These are phyloP conservation scores for Coemansia sp. DNA, from an alignment of 192 early-diverging fungal species.

Conservation along the genomic window DNA sequence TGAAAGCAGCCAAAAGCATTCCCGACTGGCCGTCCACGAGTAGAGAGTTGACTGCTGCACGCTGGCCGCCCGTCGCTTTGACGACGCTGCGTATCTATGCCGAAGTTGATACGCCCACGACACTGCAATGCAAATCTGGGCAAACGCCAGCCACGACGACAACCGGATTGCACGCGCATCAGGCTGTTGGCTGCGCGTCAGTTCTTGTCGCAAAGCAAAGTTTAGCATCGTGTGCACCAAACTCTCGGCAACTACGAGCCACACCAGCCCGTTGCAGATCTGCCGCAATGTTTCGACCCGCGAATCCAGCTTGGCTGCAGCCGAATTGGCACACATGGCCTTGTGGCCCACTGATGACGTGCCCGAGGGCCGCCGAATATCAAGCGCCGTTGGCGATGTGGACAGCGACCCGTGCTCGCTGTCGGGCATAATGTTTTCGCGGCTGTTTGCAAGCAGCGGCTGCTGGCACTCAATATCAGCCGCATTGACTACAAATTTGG, in stretches of 20 bases:
- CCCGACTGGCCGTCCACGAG: constrained; percentile 25
- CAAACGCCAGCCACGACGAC: constrained; percentile 31
- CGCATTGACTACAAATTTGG: neutral
- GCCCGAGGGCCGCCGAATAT: neutral
- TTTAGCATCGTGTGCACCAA: constrained; percentile 45
- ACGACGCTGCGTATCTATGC: constrained; percentile 11
- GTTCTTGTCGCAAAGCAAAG: constrained; percentile 47
- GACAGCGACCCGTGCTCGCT: constrained; percentile 7
- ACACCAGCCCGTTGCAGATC: constrained; percentile 29
- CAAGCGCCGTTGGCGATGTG: constrained; percentile 17
- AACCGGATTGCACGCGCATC: constrained; percentile 19
- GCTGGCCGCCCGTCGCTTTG: constrained; percentile 6
- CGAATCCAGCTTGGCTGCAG: neutral
- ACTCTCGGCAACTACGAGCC: constrained; percentile 32
- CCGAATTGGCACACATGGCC: neutral
- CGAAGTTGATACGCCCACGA: constrained; percentile 37
- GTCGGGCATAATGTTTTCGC: neutral
- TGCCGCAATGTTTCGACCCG: constrained; percentile 13
- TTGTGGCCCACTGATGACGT: neutral
- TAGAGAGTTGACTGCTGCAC: constrained; percentile 10
- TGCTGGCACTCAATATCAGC: constrained; percentile 26
- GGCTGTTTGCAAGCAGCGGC: constrained; percentile 6
- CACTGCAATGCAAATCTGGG: constrained; percentile 34
- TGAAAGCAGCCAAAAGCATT: constrained; percentile 45
- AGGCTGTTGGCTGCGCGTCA: constrained; percentile 9